Percentiles rank a stretch among this genome's conserved stretches.
These are phyloP conservation scores for Suillus alpinus DNA, from an alignment of 768 basidiomycete species.

Conservation along the genomic window DNA sequence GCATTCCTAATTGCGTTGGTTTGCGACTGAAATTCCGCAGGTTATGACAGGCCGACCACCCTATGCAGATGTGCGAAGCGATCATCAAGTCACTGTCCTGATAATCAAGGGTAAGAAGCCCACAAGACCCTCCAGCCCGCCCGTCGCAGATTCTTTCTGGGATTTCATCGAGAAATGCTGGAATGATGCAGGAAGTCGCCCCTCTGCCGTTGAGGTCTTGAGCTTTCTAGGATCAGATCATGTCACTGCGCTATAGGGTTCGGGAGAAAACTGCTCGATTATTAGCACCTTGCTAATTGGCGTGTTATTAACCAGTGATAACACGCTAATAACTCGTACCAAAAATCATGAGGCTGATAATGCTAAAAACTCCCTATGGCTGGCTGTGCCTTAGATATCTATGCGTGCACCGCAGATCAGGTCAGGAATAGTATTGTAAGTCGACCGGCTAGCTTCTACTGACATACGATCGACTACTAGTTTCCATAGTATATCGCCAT, in stretches of 20 bases:
- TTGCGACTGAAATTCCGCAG: slow-evolving; percentile 5
- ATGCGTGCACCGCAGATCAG: too few relatives aligned
- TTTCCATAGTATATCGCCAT: too few relatives aligned
- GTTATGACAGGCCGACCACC: slow-evolving; percentile 22
- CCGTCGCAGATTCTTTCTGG: slow-evolving; percentile 23
- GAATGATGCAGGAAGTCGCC: slow-evolving; percentile 15
- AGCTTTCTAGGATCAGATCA: slow-evolving; percentile 7
- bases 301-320: too few relatives aligned
- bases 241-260: neutral
- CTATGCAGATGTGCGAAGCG: slow-evolving; percentile 19
- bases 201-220: slow-evolving; percentile 12
- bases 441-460: too few relatives aligned
- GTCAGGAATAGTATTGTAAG: too few relatives aligned
- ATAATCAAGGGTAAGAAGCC: slow-evolving; percentile 12
- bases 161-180: slow-evolving; percentile 22
- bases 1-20: neutral
- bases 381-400: too few relatives aligned
- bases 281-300: too few relatives aligned
- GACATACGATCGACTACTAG: too few relatives aligned
- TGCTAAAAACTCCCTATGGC: too few relatives aligned
- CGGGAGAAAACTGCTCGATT: too few relatives aligned
- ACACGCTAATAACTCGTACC: too few relatives aligned
- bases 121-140: slow-evolving; percentile 10
- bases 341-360: too few relatives aligned
- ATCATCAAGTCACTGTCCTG: slow-evolving; percentile 23